Conservation (phyloP, 306 rosid species). For the Citrullus colocynthis region DNA sequence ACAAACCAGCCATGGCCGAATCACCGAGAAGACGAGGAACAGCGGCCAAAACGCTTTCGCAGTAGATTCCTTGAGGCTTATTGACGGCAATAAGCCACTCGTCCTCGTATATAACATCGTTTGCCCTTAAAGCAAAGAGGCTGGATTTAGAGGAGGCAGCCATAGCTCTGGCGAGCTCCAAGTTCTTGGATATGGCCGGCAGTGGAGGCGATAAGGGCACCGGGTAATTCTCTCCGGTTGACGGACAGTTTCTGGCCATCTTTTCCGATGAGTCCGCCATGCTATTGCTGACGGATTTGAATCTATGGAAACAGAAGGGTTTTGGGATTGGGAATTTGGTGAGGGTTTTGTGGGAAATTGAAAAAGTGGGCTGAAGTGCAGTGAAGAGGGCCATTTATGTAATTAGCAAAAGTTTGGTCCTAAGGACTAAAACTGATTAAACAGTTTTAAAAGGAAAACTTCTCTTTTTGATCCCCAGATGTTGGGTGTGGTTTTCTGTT, state of each 20-base stretch:
- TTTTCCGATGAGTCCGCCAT: slow-evolving; percentile 22
- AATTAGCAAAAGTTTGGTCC: too few relatives aligned
- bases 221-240: slow-evolving; percentile 27
- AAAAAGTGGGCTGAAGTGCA: not conserved
- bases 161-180: slow-evolving; percentile 64
- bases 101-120: slow-evolving; percentile 46
- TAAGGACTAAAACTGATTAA: too few relatives aligned
- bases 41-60: slow-evolving; percentile 54
- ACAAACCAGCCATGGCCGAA: slow-evolving; percentile 14
- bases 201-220: slow-evolving; percentile 63
- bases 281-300: slow-evolving; percentile 8
- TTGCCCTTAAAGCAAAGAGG: slow-evolving; percentile 29
- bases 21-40: slow-evolving; percentile 25
- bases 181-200: slow-evolving; percentile 53
- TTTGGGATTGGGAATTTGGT: slow-evolving; percentile 12
- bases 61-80: slow-evolving; percentile 74
- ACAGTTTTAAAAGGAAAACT: too few relatives aligned
- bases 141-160: slow-evolving; percentile 55
- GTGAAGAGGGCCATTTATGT: not conserved
- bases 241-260: slow-evolving; percentile 23
- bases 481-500: too few relatives aligned
- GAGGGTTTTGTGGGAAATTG: slow-evolving; percentile 8
- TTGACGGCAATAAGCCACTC: slow-evolving; percentile 59
- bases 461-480: too few relatives aligned
- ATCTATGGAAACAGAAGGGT: slow-evolving; percentile 1